A percentile compares a stretch with the other conserved stretches of the same genome.
These are phyloP conservation scores for Salicornia ramosissima DNA, from an alignment of 148 eudicot genomes.

Conservation along the genomic window DNA sequence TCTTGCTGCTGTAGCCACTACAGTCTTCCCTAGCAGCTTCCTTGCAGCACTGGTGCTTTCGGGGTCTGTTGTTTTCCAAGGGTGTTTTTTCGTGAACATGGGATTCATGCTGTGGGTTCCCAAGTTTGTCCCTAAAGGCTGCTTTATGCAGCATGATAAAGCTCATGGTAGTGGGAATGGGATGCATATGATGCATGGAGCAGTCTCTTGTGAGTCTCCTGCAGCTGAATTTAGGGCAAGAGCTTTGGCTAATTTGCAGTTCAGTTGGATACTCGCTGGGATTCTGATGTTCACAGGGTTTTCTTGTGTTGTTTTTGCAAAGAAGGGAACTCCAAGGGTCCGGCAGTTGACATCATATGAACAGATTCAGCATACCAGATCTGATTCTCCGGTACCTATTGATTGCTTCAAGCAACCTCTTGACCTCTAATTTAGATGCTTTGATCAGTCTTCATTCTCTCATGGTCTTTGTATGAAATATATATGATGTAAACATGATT, in stretches of 20 bases:
- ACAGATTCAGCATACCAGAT: slow-evolving; percentile 26
- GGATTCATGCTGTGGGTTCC: slow-evolving; percentile 79
- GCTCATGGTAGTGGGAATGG: slow-evolving; percentile 6
- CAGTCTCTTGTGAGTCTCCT: slow-evolving; percentile 46
- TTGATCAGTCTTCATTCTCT: not conserved
- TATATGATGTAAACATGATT: not conserved
- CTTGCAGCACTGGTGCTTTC: slow-evolving; percentile 52
- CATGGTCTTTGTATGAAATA: slow-evolving; percentile 12
- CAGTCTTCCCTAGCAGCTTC: slow-evolving; percentile 46
- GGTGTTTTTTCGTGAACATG: slow-evolving; percentile 78
- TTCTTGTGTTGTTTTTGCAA: slow-evolving; percentile 34
- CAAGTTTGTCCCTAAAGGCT: slow-evolving; percentile 58
- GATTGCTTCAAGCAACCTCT: slow-evolving; percentile 28
- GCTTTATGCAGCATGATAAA: slow-evolving; percentile 27
- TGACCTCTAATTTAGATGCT: slow-evolving; percentile 19
- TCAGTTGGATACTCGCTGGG: slow-evolving; percentile 81
- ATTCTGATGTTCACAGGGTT: slow-evolving; percentile 44
- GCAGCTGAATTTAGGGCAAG: slow-evolving; percentile 64
- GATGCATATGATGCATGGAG: slow-evolving; percentile 33
- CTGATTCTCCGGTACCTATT: slow-evolving; percentile 19
- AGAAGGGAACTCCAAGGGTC: slow-evolving; percentile 26
- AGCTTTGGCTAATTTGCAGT: slow-evolving; percentile 79
- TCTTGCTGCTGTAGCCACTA: slow-evolving; percentile 34
- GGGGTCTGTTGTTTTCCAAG: slow-evolving; percentile 65
- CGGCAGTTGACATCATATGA: slow-evolving; percentile 27